Conservation (phyloP, 176 grass and related monocot species). For the Aegilops umbellulata region DNA sequence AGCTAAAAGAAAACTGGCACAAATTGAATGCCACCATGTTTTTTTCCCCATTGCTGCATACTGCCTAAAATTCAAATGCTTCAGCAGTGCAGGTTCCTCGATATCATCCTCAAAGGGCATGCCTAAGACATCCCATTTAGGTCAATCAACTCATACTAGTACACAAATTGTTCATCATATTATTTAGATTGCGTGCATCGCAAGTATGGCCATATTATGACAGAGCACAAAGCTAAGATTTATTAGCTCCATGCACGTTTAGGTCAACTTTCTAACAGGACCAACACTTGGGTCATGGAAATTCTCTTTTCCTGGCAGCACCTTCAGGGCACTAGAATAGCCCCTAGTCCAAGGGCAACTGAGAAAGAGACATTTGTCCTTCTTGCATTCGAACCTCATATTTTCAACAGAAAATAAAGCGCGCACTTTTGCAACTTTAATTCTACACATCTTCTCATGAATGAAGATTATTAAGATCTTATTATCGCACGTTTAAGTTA, state of each 20-base stretch:
- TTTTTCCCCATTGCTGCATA: slow-evolving; percentile 10
- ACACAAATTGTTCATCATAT: slow-evolving; percentile 14
- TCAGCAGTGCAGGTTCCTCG: slow-evolving; percentile 12
- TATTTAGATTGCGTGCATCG: not conserved
- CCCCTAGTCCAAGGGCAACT: slow-evolving; percentile 33
- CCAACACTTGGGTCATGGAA: not conserved
- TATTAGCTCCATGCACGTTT: not conserved
- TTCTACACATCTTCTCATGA: slow-evolving; percentile 10
- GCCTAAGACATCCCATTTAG: not conserved
- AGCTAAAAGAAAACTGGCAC: not conserved
- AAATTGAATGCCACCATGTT: not conserved
- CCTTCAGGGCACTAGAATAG: slow-evolving; percentile 31
- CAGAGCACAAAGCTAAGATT: slow-evolving; percentile 10
- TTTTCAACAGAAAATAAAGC: slow-evolving; percentile 11
- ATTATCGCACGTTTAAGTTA: slow-evolving; percentile 32
- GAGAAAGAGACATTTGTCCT: slow-evolving; percentile 48
- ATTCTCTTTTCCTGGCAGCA: slow-evolving; percentile 33
- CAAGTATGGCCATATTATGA: slow-evolving; percentile 20
- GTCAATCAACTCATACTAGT: not conserved
- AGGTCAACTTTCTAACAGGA: slow-evolving; percentile 18
- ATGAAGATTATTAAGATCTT: slow-evolving; percentile 9
- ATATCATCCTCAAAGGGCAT: not conserved
- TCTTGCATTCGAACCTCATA: not conserved
- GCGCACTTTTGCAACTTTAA: slow-evolving; percentile 18
- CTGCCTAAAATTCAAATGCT: slow-evolving; percentile 22